These are phyloP conservation scores for Gossypium trilobum DNA, from an alignment of 441 rosid species.

Conservation along the genomic window DNA sequence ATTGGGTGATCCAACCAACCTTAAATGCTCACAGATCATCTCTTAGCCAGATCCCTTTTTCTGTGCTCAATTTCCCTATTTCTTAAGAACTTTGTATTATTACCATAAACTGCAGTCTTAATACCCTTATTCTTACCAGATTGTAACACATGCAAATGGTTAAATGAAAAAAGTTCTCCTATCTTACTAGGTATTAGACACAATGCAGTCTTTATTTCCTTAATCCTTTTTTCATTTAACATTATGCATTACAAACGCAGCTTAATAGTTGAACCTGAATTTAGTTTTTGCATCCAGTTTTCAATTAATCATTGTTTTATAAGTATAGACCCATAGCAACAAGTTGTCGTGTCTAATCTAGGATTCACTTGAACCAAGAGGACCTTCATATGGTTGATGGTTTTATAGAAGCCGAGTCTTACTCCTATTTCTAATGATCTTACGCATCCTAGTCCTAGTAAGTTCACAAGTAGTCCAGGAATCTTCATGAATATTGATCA, in stretches of 20 bases:
- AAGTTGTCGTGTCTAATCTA: not conserved
- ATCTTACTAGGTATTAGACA: not conserved
- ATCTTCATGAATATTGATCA: not conserved
- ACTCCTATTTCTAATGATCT: not conserved
- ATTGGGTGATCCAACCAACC: not conserved
- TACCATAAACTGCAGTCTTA: not conserved
- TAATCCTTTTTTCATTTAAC: not conserved
- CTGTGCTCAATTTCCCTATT: not conserved
- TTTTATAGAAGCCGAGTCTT: not conserved
- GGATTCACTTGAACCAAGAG: not conserved
- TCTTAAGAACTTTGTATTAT: not conserved
- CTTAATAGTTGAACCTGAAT: not conserved
- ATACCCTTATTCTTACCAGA: not conserved
- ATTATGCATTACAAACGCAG: not conserved
- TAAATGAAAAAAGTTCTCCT: not conserved
- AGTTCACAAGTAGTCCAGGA: not conserved
- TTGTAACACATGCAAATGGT: too few species aligned
- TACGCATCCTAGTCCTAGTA: not conserved
- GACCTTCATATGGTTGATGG: not conserved
- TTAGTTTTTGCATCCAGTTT: not conserved
- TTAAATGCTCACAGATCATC: not conserved
- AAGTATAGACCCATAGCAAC: not conserved
- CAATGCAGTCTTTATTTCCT: not conserved
- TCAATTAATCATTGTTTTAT: not conserved
- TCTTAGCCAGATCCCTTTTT: not conserved